A percentile compares a stretch with the other conserved stretches of the same genome.
phyloP scores from a whole-genome alignment of 1,284 basidiomycete species.

The Naganishia sp. region DNA sequence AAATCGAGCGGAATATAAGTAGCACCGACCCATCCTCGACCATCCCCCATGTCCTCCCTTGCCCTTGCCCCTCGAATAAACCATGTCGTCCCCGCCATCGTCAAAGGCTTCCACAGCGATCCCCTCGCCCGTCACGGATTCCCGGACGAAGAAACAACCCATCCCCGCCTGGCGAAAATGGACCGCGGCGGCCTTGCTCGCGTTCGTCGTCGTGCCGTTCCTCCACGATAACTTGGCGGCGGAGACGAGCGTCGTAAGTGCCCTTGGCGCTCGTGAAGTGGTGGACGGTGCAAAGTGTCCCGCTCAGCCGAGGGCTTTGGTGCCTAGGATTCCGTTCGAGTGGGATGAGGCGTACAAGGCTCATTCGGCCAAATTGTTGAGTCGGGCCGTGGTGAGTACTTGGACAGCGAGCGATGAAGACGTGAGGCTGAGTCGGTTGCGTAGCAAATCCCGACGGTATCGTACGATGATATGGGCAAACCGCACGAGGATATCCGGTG shows the following conservation, averaged over 20 bases:
- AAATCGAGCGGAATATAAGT: not conserved
- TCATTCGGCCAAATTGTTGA: slow-evolving; percentile 40
- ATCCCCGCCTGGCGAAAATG: slow-evolving; percentile 13
- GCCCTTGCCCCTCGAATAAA: not conserved
- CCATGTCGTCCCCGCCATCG: not conserved
- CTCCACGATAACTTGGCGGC: not conserved
- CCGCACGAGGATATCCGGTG: slow-evolving; percentile 51
- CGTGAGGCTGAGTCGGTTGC: not conserved
- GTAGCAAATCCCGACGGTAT: slow-evolving; percentile 49
- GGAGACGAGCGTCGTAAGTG: not conserved
- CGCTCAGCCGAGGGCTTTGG: slow-evolving; percentile 42
- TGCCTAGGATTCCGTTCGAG: slow-evolving; percentile 41
- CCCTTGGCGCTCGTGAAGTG: not conserved
- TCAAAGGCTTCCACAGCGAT: not conserved
- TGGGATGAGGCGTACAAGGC: slow-evolving; percentile 42
- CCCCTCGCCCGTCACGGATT: slow-evolving; percentile 1
- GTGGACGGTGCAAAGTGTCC: slow-evolving; percentile 40
- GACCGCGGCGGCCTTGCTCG: not conserved
- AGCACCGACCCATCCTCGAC: not conserved
- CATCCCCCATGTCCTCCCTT: not conserved
- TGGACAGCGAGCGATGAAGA: no score
- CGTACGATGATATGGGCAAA: slow-evolving; percentile 52
- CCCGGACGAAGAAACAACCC: not conserved
- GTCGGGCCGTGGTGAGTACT: slow-evolving; percentile 45
- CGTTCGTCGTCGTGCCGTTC: slow-evolving; percentile 13